A percentile compares a stretch with the other conserved stretches of the same genome.
Evolutionary conservation across 2,329 filamentous ascomycete genomes (phyloP).

Genomic region (Neocucurbitaria cava): DNA sequence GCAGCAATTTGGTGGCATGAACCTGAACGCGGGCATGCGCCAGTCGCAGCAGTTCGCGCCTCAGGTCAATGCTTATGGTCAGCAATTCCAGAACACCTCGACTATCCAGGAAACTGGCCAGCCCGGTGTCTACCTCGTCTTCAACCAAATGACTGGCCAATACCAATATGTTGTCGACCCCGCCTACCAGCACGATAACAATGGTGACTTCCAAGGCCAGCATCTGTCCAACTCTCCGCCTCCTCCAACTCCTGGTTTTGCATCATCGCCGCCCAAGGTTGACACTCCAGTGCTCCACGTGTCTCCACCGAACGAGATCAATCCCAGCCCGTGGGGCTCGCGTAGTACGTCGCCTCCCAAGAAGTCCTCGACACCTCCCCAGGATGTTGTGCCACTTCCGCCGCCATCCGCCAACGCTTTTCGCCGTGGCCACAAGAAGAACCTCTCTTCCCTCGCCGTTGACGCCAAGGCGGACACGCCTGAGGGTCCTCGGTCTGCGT

Average conservation of each 20-base stretch:
- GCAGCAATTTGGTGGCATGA: slow-evolving; percentile 64
- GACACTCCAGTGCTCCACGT: slow-evolving; percentile 72
- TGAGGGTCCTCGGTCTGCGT: slow-evolving; percentile 75
- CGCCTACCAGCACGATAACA: slow-evolving; percentile 56
- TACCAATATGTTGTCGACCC: slow-evolving; percentile 81
- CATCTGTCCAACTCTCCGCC: slow-evolving; percentile 56
- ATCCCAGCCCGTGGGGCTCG: slow-evolving; percentile 57
- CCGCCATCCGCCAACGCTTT: slow-evolving; percentile 91
- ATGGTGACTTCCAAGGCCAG: slow-evolving; percentile 21
- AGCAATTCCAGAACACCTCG: slow-evolving; percentile 71
- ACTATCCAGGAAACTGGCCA: slow-evolving; percentile 71
- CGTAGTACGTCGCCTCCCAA: slow-evolving; percentile 72
- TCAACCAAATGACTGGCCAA: slow-evolving; percentile 86
- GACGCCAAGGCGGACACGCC: slow-evolving; percentile 63
- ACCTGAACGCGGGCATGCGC: slow-evolving; percentile 59
- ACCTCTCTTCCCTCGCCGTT: slow-evolving; percentile 70
- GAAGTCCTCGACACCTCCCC: slow-evolving; percentile 71
- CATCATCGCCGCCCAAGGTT: slow-evolving; percentile 46
- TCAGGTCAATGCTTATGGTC: slow-evolving; percentile 66
- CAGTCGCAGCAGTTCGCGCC: slow-evolving; percentile 62
- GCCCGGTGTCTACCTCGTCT: slow-evolving; percentile 80
- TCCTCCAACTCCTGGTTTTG: slow-evolving; percentile 52
- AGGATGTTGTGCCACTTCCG: slow-evolving; percentile 75
- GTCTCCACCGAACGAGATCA: slow-evolving; percentile 73
- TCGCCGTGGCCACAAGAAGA: slow-evolving; percentile 93